phyloP scores from a whole-genome alignment of 2,329 filamentous ascomycete genomes.

The Volutella citrinella region DNA sequence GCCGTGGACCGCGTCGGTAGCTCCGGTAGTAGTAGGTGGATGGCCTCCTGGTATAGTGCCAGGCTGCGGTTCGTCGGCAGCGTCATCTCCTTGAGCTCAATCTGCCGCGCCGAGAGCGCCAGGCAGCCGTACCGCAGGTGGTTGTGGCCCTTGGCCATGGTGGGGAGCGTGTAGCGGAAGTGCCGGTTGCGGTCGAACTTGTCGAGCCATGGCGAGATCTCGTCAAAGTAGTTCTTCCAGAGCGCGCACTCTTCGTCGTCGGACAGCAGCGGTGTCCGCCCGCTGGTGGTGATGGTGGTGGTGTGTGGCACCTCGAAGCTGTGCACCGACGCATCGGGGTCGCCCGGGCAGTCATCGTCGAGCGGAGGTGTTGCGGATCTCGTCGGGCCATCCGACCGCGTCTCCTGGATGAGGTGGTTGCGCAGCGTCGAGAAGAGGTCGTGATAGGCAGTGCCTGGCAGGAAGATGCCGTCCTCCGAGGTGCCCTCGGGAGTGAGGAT shows the following conservation, averaged over 20 bases:
- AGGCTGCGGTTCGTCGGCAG: conserved; percentile 39
- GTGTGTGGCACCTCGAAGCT: conserved; percentile 1
- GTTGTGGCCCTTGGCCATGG: conserved; percentile 40
- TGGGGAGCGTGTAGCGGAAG: conserved; percentile 46
- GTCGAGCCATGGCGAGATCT: conserved; percentile 46
- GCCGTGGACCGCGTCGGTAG: conserved; percentile 45
- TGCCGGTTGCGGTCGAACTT: conserved; percentile 50
- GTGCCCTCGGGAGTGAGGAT: conserved; percentile 30
- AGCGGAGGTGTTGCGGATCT: conserved; percentile 19
- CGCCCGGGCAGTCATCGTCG: conserved; percentile 10
- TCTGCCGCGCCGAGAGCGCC: conserved; percentile 49
- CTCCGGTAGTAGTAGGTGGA: conserved; percentile 45
- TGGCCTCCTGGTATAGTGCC: conserved; percentile 48
- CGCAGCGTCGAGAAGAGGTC: conserved; percentile 44
- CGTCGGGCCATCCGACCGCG: conserved; percentile 37
- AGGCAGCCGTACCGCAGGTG: conserved; percentile 48
- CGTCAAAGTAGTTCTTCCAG: conserved; percentile 41
- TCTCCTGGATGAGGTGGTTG: conserved; percentile 43
- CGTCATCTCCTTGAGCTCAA: conserved; percentile 40
- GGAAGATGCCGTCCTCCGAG: conserved; percentile 41
- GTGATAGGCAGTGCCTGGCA: conserved; percentile 45
- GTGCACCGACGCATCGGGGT: conserved; percentile 9
- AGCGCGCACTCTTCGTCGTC: conserved; percentile 31
- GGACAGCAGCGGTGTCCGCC: conserved; percentile 16
- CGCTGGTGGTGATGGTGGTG: conserved; percentile 8